Conservation (phyloP, 306 rosid genomes). For the Lathyrus oleraceus region DNA sequence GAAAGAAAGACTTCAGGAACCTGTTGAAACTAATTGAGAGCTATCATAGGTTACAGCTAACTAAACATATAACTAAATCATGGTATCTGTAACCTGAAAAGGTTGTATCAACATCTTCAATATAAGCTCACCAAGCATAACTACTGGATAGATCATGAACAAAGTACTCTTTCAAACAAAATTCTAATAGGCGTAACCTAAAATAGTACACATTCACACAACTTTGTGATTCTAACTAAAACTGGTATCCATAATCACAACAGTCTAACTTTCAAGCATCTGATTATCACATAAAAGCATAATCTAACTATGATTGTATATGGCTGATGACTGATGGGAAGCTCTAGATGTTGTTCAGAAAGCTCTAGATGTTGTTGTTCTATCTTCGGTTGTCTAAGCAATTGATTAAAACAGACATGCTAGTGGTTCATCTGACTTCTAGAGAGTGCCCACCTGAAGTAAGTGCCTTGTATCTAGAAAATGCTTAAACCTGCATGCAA, state of each 20-base stretch:
- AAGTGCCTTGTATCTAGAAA: conserved; percentile 53
- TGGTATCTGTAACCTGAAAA: conserved; percentile 34
- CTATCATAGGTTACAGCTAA: conserved; percentile 19
- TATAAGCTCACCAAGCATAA: conserved; percentile 39
- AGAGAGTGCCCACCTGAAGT: conserved; percentile 51
- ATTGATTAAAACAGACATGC: conserved; percentile 43
- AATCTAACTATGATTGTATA: conserved; percentile 40
- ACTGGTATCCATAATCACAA: conserved; percentile 34
- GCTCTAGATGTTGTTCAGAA: conserved; percentile 49
- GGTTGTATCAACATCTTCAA: conserved; percentile 37
- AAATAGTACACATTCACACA: conserved; percentile 44
- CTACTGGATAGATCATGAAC: conserved; percentile 37
- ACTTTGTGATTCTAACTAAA: conserved; percentile 42
- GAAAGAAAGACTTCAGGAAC: conserved; percentile 20
- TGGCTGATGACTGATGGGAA: conserved; percentile 37
- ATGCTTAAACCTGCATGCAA: conserved; percentile 59
- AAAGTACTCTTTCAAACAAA: conserved; percentile 38
- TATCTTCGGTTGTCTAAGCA: conserved; percentile 51
- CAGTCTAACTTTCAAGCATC: conserved; percentile 47
- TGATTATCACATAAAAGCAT: conserved; percentile 32
- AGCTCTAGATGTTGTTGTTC: conserved; percentile 56
- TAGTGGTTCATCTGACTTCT: conserved; percentile 59
- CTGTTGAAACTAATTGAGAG: conserved; percentile 23
- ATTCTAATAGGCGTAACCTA: conserved; percentile 45
- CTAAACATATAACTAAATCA: conserved; percentile 43